Conservation (phyloP, 768 basidiomycete genomes). For the Lentinus tigrinus region DNA sequence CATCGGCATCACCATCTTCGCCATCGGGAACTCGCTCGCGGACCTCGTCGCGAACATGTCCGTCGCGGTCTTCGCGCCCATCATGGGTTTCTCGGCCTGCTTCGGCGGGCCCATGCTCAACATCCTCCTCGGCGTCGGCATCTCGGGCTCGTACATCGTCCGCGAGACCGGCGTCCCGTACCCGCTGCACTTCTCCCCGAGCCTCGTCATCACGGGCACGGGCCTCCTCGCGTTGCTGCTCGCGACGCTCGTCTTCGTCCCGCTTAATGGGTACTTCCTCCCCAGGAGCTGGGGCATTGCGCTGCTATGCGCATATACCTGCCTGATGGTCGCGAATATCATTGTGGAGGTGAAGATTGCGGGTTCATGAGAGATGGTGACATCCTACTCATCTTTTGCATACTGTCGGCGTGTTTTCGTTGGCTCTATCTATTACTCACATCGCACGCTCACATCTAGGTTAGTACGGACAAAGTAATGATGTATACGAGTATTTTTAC, state of each 20-base stretch:
- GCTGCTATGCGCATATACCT: constrained; percentile 69
- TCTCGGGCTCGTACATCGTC: constrained; percentile 87
- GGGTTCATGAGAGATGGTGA: background rate
- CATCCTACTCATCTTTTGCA: too few species aligned
- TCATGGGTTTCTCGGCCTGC: constrained; percentile 96
- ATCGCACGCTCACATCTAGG: too few species aligned
- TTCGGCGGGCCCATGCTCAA: constrained; percentile 94
- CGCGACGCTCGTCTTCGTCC: constrained; percentile 79
- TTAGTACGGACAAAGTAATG: too few species aligned
- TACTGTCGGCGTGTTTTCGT: too few species aligned
- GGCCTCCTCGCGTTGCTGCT: constrained; percentile 79
- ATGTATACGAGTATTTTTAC: too few species aligned
- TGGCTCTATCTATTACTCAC: too few species aligned
- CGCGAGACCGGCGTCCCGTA: constrained; percentile 62
- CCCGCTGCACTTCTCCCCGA: constrained; percentile 74
- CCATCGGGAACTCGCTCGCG: constrained; percentile 92
- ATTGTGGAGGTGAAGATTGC: constrained; percentile 60
- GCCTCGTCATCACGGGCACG: constrained; percentile 78
- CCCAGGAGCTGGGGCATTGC: constrained; percentile 80
- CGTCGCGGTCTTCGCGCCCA: constrained; percentile 88
- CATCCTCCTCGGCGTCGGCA: constrained; percentile 86
- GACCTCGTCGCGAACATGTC: constrained; percentile 97
- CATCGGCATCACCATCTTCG: constrained; percentile 95
- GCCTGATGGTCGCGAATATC: constrained; percentile 78
- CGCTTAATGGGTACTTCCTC: constrained; percentile 79